A percentile compares a stretch with the other conserved stretches of the same genome.
Conservation (phyloP, 768 basidiomycete genomes). For the Amanita thiersii region DNA sequence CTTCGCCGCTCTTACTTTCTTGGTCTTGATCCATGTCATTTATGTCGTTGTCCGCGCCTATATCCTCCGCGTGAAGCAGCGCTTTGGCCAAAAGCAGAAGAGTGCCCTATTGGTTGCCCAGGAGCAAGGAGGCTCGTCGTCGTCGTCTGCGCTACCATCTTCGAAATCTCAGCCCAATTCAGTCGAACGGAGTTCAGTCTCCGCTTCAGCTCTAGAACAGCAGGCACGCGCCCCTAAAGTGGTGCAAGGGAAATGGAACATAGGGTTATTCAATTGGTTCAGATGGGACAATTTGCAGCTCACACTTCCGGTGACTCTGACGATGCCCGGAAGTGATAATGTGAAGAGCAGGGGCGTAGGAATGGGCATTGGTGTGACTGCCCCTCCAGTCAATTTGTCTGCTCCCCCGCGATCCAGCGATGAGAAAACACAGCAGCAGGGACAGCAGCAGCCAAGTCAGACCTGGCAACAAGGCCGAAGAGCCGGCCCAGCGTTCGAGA, state of each 20-base stretch:
- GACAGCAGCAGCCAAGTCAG: constrained; percentile 12
- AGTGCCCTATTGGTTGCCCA: constrained; percentile 11
- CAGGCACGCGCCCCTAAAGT: constrained; percentile 11
- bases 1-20: constrained; percentile 11
- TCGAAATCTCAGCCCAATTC: constrained; percentile 14
- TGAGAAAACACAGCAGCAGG: constrained; percentile 8
- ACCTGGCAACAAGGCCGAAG: constrained; percentile 16
- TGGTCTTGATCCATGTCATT: constrained; percentile 6
- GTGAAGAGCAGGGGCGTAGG: neutral
- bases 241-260: constrained; percentile 6
- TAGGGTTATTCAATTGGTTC: constrained; percentile 6
- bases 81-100: constrained; percentile 8
- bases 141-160: constrained; percentile 15
- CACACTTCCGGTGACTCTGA: constrained; percentile 4
- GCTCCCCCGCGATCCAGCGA: constrained; percentile 11
- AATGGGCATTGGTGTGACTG: neutral
- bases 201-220: constrained; percentile 13
- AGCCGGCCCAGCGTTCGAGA: constrained; percentile 22
- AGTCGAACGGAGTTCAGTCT: constrained; percentile 6
- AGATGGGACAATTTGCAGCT: constrained; percentile 6
- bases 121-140: constrained; percentile 12
- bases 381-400: constrained; percentile 1
- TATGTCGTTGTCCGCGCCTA: constrained; percentile 11
- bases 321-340: neutral
- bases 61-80: constrained; percentile 7